A percentile compares a stretch with the other conserved stretches of the same genome.
These are phyloP conservation scores for Solanum hybrid DNA, from an alignment of 305 asterid genomes.

Conservation along the genomic window DNA sequence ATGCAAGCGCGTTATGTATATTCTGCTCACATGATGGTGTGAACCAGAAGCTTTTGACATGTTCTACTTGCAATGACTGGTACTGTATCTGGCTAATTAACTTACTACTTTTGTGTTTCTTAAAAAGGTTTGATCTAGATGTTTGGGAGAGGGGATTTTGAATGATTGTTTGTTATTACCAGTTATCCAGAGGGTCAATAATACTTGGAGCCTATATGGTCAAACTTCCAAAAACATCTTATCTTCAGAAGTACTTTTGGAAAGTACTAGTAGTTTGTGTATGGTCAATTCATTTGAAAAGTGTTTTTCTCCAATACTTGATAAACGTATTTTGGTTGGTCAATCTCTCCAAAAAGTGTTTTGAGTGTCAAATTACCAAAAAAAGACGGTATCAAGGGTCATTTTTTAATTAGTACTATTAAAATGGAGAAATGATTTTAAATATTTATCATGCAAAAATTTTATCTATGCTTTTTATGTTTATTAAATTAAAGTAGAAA, in stretches of 20 bases:
- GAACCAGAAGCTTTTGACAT: slow-evolving; percentile 38
- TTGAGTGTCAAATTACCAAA: not conserved
- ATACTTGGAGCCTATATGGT: not conserved
- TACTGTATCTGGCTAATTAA: slow-evolving; percentile 13
- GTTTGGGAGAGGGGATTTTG: not conserved
- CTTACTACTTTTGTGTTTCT: not conserved
- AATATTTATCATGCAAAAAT: not conserved
- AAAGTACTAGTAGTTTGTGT: not conserved
- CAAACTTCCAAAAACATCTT: not conserved
- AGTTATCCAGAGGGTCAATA: not conserved
- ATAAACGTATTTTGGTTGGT: not conserved
- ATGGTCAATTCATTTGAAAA: not conserved
- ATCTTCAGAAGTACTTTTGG: not conserved
- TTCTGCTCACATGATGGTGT: slow-evolving; percentile 37
- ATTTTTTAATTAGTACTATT: not conserved
- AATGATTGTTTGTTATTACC: not conserved
- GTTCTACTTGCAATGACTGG: slow-evolving; percentile 72
- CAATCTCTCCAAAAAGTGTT: not conserved
- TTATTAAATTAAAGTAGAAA: not conserved
- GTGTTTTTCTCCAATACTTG: not conserved
- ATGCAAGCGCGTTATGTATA: slow-evolving; percentile 27
- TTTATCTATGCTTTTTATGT: not conserved
- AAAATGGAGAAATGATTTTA: not conserved
- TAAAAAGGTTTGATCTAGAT: not conserved
- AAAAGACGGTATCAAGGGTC: not conserved